Base-by-base conservation (phyloP, 1,139 yeast species). In the Wickerhamomyces sp. region DNA sequence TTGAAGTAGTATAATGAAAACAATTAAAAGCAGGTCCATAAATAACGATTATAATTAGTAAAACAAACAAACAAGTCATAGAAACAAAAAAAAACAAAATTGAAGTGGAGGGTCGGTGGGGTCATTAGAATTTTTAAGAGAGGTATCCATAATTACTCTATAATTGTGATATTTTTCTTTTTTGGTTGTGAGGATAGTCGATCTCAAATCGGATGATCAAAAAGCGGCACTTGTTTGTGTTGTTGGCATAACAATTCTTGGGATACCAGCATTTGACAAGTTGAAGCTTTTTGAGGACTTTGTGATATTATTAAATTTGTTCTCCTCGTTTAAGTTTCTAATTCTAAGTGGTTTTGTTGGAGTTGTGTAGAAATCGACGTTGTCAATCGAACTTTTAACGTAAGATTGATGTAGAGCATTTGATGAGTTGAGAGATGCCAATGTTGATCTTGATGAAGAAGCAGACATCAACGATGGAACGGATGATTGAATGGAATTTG, bases 391-490 rank as follows among this genome's bases (percentile, higher is more conserved):
- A 3, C 21, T 13, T 12, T 28, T 30, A 13, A 29, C 18, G 23
- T 28, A 16, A 20, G 16, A 10, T 35, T 15, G 46, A 33, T 12
- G 45, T 28, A 19, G 29, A 13, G 28, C 28, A 12, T 33, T 21
- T 28, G 35, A 28, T 5, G 46, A 35, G 16, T 34, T 33, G 4
- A 39, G 30, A 23, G 46, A 41, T 6, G 52, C 38, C 5, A 51
- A 37, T 1, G 54, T 49, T 14, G 58, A 41, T 36, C 47, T 47
- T 16, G 61, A 51, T 8, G 61, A 55, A 3, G 52, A 46, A 5
- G 56, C 36, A 6, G 58, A 53, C 39, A 52, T 45, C 21, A 56
- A 44, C 7, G 58, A 52, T 11, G 60, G 60, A 5, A 55, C 38
- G 20, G 42, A 16, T 20, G 51, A 51, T 28, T 32, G 44, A 46